Conservation (phyloP, 805 yeast species). For the Kuraishia hungarica region DNA sequence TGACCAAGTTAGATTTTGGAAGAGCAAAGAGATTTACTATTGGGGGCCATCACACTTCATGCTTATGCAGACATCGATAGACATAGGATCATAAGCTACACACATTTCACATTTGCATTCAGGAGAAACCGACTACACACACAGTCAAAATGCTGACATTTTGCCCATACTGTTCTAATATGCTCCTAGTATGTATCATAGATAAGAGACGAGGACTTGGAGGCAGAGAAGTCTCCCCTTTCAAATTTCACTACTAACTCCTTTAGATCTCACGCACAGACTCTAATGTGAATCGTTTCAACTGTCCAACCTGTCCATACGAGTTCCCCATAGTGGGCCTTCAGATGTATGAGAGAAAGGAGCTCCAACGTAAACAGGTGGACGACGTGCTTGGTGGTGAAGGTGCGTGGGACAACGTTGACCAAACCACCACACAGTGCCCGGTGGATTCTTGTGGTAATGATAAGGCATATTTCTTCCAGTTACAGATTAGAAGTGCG, state of each 20-base stretch:
- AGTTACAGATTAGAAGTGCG: slow-evolving; percentile 92
- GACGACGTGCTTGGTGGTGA: slow-evolving; percentile 96
- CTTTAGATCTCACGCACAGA: slow-evolving; percentile 46
- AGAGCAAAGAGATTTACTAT: too few species aligned
- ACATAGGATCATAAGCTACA: too few species aligned
- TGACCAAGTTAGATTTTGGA: too few species aligned
- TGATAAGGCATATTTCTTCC: slow-evolving; percentile 92
- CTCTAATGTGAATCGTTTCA: slow-evolving; percentile 52
- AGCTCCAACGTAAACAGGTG: slow-evolving; percentile 77
- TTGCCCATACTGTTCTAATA: slow-evolving; percentile 90
- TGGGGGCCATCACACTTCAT: too few species aligned
- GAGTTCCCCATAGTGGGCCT: slow-evolving; percentile 82
- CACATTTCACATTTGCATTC: too few species aligned
- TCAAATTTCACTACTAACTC: background rate
- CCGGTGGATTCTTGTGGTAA: slow-evolving; percentile 82
- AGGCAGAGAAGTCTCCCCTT: background rate
- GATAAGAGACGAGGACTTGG: background rate
- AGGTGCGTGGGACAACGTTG: slow-evolving; percentile 99
- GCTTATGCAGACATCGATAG: too few species aligned
- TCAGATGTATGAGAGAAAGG: slow-evolving; percentile 78
- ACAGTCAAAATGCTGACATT: slow-evolving; percentile 65
- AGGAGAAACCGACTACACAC: background rate
- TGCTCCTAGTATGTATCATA: slow-evolving; percentile 52
- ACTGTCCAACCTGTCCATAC: slow-evolving; percentile 93
- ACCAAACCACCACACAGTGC: slow-evolving; percentile 90